Evolutionary conservation across 306 rosid genomes (phyloP).

Genomic region (Quercus dentata): DNA sequence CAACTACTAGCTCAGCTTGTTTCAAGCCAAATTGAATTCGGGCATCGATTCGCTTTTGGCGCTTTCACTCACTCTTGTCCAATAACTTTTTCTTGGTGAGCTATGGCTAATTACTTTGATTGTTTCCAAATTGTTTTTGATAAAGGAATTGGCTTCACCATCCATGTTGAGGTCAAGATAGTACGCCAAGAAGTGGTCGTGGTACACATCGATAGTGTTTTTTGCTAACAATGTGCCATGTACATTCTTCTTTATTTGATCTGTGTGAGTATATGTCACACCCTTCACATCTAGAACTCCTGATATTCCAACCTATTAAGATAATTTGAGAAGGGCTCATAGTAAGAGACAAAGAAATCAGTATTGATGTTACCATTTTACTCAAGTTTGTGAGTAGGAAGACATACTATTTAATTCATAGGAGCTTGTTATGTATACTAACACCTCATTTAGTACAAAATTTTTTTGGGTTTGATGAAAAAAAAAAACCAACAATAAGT

Average conservation of each 20-base stretch:
- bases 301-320: conserved; percentile 41
- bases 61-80: conserved; percentile 22
- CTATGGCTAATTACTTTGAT: conserved; percentile 24
- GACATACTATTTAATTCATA: too few species aligned
- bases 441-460: too few species aligned
- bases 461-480: too few species aligned
- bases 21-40: conserved; percentile 24
- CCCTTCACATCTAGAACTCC: conserved; percentile 43
- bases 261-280: conserved; percentile 22
- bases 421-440: too few species aligned
- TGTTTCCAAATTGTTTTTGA: conserved; percentile 38
- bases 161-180: conserved; percentile 67
- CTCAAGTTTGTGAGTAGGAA: too few species aligned
- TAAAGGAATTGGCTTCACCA: conserved; percentile 50
- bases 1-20: conserved; percentile 40
- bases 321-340: not conserved
- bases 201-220: conserved; percentile 46
- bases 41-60: conserved; percentile 37
- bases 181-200: conserved; percentile 57
- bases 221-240: conserved; percentile 47
- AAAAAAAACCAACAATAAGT: too few species aligned
- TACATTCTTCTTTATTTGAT: conserved; percentile 36
- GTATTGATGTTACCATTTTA: too few species aligned
- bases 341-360: too few species aligned
- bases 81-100: conserved; percentile 53